These are phyloP conservation scores for Acanthamoeba royreba DNA, from an alignment of 208 protist species.

Conservation along the genomic window DNA sequence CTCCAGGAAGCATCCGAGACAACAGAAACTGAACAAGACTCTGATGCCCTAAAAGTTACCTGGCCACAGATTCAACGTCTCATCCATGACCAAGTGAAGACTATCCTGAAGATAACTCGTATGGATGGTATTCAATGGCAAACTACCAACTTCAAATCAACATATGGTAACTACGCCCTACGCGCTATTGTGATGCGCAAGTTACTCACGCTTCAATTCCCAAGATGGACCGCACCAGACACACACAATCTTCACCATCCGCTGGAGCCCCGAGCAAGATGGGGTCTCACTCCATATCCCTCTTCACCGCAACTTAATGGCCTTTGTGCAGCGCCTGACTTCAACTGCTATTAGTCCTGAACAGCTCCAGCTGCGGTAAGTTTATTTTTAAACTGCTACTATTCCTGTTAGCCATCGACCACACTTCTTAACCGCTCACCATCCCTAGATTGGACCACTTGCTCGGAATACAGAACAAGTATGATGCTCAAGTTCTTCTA, in stretches of 20 bases:
- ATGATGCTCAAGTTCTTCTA: neutral
- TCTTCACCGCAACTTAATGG: neutral
- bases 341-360: neutral
- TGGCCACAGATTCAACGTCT: neutral
- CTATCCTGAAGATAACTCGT: neutral
- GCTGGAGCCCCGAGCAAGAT: neutral
- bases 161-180: too few species aligned
- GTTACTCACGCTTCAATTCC: too few species aligned
- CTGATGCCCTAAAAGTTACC: neutral
- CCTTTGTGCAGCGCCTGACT: neutral
- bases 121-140: neutral
- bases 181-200: too few species aligned
- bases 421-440: too few species aligned
- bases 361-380: neutral
- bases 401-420: too few species aligned
- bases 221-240: too few species aligned
- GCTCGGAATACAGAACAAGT: neutral
- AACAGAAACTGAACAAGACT: neutral
- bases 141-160: neutral
- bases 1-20: neutral
- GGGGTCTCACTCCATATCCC: neutral
- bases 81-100: neutral
- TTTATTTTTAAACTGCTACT: neutral
- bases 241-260: neutral
- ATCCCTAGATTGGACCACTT: neutral